Evolutionary conservation across 2,329 filamentous ascomycete genomes (phyloP).

Genomic region (Fusarium aywerte): DNA sequence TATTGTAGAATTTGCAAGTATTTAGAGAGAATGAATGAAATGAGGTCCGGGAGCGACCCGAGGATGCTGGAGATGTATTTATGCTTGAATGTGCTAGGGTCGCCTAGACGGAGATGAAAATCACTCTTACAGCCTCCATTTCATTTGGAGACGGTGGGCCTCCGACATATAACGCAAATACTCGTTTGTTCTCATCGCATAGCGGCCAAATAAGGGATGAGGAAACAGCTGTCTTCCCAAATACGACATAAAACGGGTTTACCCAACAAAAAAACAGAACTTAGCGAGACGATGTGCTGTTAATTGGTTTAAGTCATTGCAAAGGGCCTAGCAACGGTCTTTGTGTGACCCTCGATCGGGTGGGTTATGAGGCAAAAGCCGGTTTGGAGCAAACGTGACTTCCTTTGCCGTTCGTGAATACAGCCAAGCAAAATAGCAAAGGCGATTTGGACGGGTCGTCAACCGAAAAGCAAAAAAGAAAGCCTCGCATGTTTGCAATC

Average conservation of each 20-base stretch:
- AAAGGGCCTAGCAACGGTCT: background rate
- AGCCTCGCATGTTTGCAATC: constrained; percentile 30
- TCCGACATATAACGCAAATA: background rate
- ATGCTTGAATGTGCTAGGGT: rapidly evolving
- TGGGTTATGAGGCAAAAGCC: rapidly evolving
- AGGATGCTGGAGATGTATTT: too few species aligned
- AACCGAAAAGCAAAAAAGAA: background rate
- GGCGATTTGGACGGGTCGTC: rapidly evolving
- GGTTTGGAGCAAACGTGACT: background rate
- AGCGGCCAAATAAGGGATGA: too few species aligned
- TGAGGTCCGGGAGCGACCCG: too few species aligned
- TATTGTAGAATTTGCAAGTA: background rate
- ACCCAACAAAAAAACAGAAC: background rate
- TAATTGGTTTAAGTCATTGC: background rate
- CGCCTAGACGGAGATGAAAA: background rate
- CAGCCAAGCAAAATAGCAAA: too few species aligned
- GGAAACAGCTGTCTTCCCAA: too few species aligned
- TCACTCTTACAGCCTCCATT: background rate
- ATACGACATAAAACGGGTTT: background rate
- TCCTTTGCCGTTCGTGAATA: too few species aligned
- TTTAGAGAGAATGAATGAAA: background rate
- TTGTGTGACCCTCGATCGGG: background rate
- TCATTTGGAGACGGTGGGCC: background rate
- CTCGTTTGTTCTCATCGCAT: background rate
- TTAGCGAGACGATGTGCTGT: background rate